Base-by-base conservation (phyloP, 2,329 filamentous ascomycete genomes). In the Mariannaea elegans region DNA sequence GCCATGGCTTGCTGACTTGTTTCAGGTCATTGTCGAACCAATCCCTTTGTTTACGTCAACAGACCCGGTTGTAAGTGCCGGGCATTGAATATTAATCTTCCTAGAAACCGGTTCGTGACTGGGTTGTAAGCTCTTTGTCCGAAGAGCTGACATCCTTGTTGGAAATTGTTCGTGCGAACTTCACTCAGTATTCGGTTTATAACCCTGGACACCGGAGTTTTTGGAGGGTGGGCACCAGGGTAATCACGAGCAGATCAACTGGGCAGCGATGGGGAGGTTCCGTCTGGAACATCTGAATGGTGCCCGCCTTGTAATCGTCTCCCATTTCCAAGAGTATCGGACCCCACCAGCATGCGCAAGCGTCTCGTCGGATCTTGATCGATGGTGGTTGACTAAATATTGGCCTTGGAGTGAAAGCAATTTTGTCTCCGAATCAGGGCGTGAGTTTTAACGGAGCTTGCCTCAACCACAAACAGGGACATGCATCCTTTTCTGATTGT, bases 321-420 rank as follows among this genome's bases (percentile, higher is more conserved):
- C 49, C 46, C 63, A 56, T 64, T 52, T 44, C 56, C 45, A 62
- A 52, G 44, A 42, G 45, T 46, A 57, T 53, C 45, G 29, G 34
- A 50, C 56, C 60, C 68, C 68, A 64, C 68, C 39, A 39, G 38
- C 53, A 63, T 69, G 66, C 66, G 64, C 68, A 70, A 71, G 66
- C 64, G 66, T 56, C 62, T 68, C 47, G 62, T 67, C 57, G 61
- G 60, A 70, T 69, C 65, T 71, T 68, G 65, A 70, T 71, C 59
- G 59, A 67, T 62, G 55, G 48, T 67, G 53, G 58, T 60, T 45
- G 54, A 64, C 55, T 48, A 63, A 61, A 65, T 55, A 67, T 65
- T 63, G 65, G 47, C 59, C 38, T 57, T 41, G 57, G 50, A 44
- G 32, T 38, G 34, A 46, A 46, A 39, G 48, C 54, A 19, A 56